These are phyloP conservation scores for Helotiales sp. DNA, from an alignment of 2,329 filamentous ascomycete species.

Conservation along the genomic window DNA sequence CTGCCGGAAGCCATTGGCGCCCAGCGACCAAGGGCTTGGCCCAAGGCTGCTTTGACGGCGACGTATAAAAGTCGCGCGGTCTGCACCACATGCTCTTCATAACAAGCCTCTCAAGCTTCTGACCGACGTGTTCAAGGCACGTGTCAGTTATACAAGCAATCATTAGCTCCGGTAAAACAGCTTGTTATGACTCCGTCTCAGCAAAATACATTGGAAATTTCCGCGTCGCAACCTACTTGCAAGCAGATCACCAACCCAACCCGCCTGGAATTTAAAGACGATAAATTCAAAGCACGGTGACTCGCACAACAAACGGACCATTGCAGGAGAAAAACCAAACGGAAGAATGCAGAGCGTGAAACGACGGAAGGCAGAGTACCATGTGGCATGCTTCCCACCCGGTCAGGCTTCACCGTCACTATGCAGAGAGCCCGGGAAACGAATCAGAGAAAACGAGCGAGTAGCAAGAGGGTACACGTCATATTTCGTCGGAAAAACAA, in stretches of 20 bases:
- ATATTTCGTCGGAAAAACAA: not conserved
- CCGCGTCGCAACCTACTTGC: too few relatives aligned
- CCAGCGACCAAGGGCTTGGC: not conserved
- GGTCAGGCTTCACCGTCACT: not conserved
- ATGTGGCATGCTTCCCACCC: not conserved
- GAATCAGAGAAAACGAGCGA: not conserved
- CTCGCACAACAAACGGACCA: not conserved
- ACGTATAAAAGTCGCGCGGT: not conserved
- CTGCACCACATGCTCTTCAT: not conserved
- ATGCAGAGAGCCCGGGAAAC: not conserved
- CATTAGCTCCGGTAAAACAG: not conserved
- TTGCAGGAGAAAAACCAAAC: not conserved
- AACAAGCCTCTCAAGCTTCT: conserved; percentile 8
- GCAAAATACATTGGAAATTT: not conserved
- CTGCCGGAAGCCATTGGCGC: not conserved
- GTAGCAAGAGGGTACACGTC: not conserved
- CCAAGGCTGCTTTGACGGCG: not conserved
- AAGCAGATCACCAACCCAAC: too few relatives aligned
- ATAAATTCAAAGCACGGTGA: not conserved
- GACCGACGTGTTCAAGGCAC: not conserved
- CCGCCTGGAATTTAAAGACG: too few relatives aligned
- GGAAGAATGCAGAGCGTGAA: not conserved
- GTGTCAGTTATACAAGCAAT: conserved; percentile 4
- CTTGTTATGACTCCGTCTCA: conserved; percentile 1
- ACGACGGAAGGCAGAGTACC: not conserved